Evolutionary conservation across 2,329 filamentous ascomycete genomes (phyloP), one percentile per base, ranked within the genome.

Genomic region (Botryotinia convoluta): DNA sequence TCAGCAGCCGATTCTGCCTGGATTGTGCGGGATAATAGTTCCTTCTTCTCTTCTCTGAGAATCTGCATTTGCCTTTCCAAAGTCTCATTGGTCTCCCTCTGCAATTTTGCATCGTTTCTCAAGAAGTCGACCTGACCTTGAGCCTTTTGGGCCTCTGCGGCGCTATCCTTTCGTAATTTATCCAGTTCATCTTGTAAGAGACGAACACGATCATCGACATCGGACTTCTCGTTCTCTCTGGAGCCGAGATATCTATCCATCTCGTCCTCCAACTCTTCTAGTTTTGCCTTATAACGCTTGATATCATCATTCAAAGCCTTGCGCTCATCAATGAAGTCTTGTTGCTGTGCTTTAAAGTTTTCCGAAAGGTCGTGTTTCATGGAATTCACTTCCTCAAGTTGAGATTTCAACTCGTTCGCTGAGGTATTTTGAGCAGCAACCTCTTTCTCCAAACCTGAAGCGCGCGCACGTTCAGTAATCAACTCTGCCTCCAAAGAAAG

Each of bases 351-450:
- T 80, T 98, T 94, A 84, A 99, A 93, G 79, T 99, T 99, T 76
- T 93, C 92, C 83, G 99, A 90, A 16, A 99, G 88, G 81, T 98
- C 96, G 78, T 93, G 92, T 82, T 99, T 99, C 1, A 93, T 98
- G 4, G 93, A 95, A 78, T 96, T 93, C 9, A 90, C 93, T 81
- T 98, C 95, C 76, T 96, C 90, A 75, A 97, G 88, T 78, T 91
- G 91, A 79, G 85, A 88, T 84, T 87, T 91, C 79, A 88, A 88
- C 78, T 89, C 87, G 77, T 85, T 87, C 80, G 88, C 89, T 77
- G 86, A 87, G 69, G 85, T 88, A 76, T 81, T 85, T 69, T 87
- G 87, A 4, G 85, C 83, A 71, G 87, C 86, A 4, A 92, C 87
- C 75, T 97, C 93, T 77, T 90, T 91, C 76, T 95, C 91, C 18